A percentile compares a stretch with the other conserved stretches of the same genome.
Evolutionary conservation across 2,329 filamentous ascomycete species (phyloP).

Genomic region (Botryotinia narcissicola): DNA sequence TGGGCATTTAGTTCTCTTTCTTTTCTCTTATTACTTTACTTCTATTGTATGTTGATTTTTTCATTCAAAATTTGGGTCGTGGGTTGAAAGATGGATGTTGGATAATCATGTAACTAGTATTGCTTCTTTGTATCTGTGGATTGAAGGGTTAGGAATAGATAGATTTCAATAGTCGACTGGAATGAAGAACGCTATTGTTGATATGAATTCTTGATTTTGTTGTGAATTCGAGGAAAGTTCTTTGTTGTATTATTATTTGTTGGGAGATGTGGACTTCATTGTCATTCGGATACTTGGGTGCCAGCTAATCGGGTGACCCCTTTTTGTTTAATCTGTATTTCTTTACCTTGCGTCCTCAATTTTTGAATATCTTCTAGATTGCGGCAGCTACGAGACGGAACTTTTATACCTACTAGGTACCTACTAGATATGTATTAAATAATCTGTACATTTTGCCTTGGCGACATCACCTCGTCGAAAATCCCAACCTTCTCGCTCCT

Average conservation of each 20-base stretch:
- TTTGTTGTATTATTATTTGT: background rate
- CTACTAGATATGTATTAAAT: background rate
- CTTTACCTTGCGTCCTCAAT: background rate
- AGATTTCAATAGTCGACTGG: background rate
- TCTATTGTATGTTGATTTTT: slow-evolving; percentile 2
- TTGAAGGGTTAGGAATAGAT: background rate
- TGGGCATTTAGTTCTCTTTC: background rate
- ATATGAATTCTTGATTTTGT: background rate
- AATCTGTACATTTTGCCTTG: background rate
- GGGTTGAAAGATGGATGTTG: background rate
- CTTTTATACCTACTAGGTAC: background rate
- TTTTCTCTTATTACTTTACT: background rate
- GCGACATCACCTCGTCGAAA: background rate
- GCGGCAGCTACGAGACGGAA: background rate
- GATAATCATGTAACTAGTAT: background rate
- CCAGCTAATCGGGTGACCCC: background rate
- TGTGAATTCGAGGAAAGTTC: background rate
- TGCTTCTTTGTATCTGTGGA: background rate
- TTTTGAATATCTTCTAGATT: background rate
- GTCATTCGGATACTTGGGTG: background rate
- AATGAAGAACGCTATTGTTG: background rate
- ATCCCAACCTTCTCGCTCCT: background rate
- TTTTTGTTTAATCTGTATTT: background rate
- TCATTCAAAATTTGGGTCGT: background rate
- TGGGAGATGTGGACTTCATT: background rate